These are phyloP conservation scores for Inonotus hispidus DNA, from an alignment of 1,284 basidiomycete genomes.

Conservation along the genomic window DNA sequence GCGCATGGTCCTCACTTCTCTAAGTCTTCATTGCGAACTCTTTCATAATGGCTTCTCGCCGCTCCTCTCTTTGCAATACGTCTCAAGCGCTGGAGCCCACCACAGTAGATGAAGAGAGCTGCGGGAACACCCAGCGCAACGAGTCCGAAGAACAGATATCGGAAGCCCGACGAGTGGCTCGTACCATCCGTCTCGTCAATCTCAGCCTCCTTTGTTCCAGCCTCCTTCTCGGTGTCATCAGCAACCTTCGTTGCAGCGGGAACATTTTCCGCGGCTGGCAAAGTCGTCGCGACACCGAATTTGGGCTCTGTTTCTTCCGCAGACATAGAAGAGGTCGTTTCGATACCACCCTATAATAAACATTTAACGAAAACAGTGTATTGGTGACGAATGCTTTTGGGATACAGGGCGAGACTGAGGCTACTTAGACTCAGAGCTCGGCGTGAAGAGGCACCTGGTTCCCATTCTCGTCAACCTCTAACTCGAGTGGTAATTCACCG, in stretches of 20 bases:
- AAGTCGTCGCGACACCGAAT: slow-evolving; percentile 18
- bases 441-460: slow-evolving; percentile 87
- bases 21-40: slow-evolving; percentile 43
- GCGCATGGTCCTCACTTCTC: slow-evolving; percentile 39
- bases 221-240: slow-evolving; percentile 18
- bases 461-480: slow-evolving; percentile 56
- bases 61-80: slow-evolving; percentile 34
- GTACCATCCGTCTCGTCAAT: slow-evolving; percentile 27
- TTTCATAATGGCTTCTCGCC: slow-evolving; percentile 38
- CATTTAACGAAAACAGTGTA: slow-evolving; percentile 33
- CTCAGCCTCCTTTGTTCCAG: slow-evolving; percentile 15
- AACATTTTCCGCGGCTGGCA: slow-evolving; percentile 17
- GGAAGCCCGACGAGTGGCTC: slow-evolving; percentile 27
- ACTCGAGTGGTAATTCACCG: slow-evolving; percentile 73
- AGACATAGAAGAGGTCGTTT: background rate
- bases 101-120: slow-evolving; percentile 54
- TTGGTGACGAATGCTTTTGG: slow-evolving; percentile 38
- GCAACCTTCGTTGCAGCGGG: slow-evolving; percentile 15
- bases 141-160: slow-evolving; percentile 41
- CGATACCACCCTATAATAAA: slow-evolving; percentile 11
- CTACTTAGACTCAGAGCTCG: slow-evolving; percentile 67
- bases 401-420: slow-evolving; percentile 36
- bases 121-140: slow-evolving; percentile 42
- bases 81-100: slow-evolving; percentile 43
- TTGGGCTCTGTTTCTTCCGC: slow-evolving; percentile 1